Evolutionary conservation across 352 stramenopile genomes (phyloP), one percentile per base, ranked within the genome.

Genomic region (Pythium pyrilobum): DNA sequence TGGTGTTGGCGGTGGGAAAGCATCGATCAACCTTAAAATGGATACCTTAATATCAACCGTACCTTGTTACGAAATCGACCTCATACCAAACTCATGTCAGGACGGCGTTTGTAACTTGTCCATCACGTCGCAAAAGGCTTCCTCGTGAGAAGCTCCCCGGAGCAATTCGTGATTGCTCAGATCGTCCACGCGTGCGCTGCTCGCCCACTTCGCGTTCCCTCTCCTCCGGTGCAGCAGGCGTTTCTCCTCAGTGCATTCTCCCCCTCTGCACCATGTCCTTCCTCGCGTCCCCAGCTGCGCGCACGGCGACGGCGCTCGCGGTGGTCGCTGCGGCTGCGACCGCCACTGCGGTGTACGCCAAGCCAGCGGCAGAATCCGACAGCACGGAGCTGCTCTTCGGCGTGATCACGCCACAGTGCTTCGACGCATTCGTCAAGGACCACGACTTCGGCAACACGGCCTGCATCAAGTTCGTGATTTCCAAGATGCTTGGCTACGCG

Each of bases 391-490:
- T 92, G 21, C 59, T 92, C 15, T 69, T 87, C 41, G 81, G 80
- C 10, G 58, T 95, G 33, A 73, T 92, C 52, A 87, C 81, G 34
- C 75, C 81, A 16, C 46, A 75, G 36, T 96, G 85, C 64, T 92
- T 89, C 46, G 74, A 90, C 49, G 76, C 77, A 15, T 92, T 93
- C 64, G 79, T 83, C 52, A 85, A 67, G 23, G 55, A 91, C 8
- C 81, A 91, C 52, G 78, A 94, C 72, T 92, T 96, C 25, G 61
- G 69, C 42, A 89, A 96, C 64, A 66, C 89, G 10, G 73, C 59
- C 37, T 96, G 85, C 60, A 64, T 94, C 64, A 94, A 96, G 64
- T 73, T 84, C 12, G 68, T 90, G 9, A 64, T 94, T 32, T 91
- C 77, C 72, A 96, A 94, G 64, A 63, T 62, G 11, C 70, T 96